Base-by-base conservation (phyloP, 1,284 basidiomycete species). In the Ganoderma sp. region DNA sequence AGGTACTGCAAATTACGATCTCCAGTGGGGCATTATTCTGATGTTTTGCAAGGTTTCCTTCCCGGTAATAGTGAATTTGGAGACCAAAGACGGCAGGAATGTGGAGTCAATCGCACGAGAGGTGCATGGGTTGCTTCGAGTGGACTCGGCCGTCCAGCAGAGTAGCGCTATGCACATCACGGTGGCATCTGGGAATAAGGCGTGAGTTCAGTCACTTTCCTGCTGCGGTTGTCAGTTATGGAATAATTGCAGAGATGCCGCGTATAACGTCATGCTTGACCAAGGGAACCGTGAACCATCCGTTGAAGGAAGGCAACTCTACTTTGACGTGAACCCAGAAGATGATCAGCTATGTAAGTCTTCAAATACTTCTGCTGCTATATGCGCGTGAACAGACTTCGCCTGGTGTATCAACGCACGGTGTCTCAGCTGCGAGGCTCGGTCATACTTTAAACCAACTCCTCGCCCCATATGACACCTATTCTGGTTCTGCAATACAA, bases 61-160 rank as follows among this genome's bases (percentile, higher is more conserved):
- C 68, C 88, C 89, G 7, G 77, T 92, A 34, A 76, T 79, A 64
- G 79, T 92, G 63, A 80, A 82, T 28, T 72, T 91, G 39, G 82
- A 86, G 67, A 72, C 77, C 39, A 63, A 71, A 39, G 61, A 66
- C 25, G 60, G 37, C 14, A 17, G 45, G 19, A 63, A 60, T 9
- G 34, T 52, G 15, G 50, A 39, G 32, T 34, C 65, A 12, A n/a
- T 77, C 2, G 66, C 62, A 3, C 56, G 63, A 14, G 70, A 69
- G 6, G 65, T 78, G 39, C 70, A 72, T 54, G 60, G 12, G 17
- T 60, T 48, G 54, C 56, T 74, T 15, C 58, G 67, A 9, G 28
- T 19, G n/a, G 66, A 71, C 52, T 58, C 5, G 25, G 65, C 67
- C 22, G 22, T 64, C 19, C n/a, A 52, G 32, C 43, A 64, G 28